Conservation (phyloP, 1,284 basidiomycete species). For the Cryptococcus maquisensis region DNA sequence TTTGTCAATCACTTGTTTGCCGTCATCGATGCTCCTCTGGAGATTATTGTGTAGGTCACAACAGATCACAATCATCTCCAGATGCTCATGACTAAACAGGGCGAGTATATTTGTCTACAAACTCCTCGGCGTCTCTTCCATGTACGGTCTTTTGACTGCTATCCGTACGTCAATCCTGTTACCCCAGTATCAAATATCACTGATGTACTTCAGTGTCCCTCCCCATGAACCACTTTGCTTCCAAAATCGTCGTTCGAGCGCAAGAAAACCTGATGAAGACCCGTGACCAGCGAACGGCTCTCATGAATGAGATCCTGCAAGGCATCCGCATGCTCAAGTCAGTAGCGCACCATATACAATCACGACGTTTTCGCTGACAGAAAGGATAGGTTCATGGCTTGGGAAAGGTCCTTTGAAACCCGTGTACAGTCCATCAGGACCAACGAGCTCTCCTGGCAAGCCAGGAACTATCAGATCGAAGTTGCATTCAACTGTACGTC, state of each 20-base stretch:
- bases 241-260: conserved; percentile 72
- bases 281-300: conserved; percentile 77
- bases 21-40: conserved; percentile 72
- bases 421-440: conserved; percentile 68
- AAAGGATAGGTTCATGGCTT: conserved; percentile 68
- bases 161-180: conserved; percentile 47
- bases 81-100: conserved; percentile 1
- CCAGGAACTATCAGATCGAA: conserved; percentile 80
- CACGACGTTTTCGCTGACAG: neutral
- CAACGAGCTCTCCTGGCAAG: conserved; percentile 76
- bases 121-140: conserved; percentile 63
- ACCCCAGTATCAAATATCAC: neutral
- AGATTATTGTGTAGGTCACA: conserved; percentile 62
- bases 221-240: conserved; percentile 81
- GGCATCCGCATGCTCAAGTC: conserved; percentile 89
- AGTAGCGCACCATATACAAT: conserved; percentile 25
- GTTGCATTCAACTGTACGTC: conserved; percentile 62
- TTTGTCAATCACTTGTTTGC: conserved; percentile 64
- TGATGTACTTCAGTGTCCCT: conserved; percentile 57
- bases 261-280: conserved; percentile 91
- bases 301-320: conserved; percentile 91
- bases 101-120: conserved; percentile 72
- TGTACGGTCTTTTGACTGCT: conserved; percentile 77
- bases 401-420: conserved; percentile 85
- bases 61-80: neutral